Percentiles rank a stretch among this genome's conserved stretches.
Conservation (phyloP, 345 rosid genomes). For the Reutealis trisperma region DNA sequence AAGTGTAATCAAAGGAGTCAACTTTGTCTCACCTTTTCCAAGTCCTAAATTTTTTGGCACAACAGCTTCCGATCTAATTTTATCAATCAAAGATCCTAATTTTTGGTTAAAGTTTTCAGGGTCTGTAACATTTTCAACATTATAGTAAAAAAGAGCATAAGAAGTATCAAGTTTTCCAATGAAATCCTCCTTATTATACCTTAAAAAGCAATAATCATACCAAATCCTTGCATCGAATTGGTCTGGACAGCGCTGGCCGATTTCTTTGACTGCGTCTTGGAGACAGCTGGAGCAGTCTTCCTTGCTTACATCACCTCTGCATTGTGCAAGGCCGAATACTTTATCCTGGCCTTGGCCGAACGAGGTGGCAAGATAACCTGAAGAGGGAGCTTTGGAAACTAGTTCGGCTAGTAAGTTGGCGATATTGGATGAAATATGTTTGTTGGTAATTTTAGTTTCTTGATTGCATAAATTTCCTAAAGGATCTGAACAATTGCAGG, state of each 20-base stretch:
- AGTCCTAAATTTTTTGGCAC: conserved; percentile 46
- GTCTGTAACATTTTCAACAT: conserved; percentile 56
- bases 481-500: conserved; percentile 49
- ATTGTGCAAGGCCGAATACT: conserved; percentile 75
- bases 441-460: conserved; percentile 23
- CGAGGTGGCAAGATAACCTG: conserved; percentile 48
- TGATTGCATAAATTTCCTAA: conserved; percentile 53
- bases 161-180: conserved; percentile 55
- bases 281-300: conserved; percentile 58
- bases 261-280: conserved; percentile 58
- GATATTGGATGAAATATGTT: conserved; percentile 40
- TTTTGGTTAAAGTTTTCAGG: conserved; percentile 48
- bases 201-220: conserved; percentile 68
- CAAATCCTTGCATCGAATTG: conserved; percentile 66
- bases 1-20: conserved; percentile 55
- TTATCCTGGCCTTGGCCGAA: conserved; percentile 38
- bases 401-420: conserved; percentile 40
- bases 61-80: conserved; percentile 56
- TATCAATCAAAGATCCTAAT: conserved; percentile 49
- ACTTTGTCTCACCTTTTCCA: conserved; percentile 55
- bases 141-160: conserved; percentile 48
- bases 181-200: conserved; percentile 47
- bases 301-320: conserved; percentile 68
- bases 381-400: conserved; percentile 40
- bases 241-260: conserved; percentile 52